These are phyloP conservation scores for Aspergillus pseudoglaucus DNA, from an alignment of 2,329 filamentous ascomycete genomes.

Conservation along the genomic window DNA sequence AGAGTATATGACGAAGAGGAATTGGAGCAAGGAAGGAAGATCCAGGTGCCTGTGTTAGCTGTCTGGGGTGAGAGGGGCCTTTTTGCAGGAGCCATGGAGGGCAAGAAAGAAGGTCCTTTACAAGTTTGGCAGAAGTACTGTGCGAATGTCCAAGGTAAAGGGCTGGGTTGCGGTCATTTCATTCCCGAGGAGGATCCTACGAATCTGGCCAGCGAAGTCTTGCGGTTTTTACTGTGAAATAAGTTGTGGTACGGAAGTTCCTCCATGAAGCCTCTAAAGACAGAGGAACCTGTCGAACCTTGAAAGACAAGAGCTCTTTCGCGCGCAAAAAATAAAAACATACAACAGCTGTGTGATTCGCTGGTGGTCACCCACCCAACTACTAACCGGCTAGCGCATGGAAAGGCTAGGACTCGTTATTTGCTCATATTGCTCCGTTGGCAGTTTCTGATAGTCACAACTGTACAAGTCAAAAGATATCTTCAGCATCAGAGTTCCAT, in stretches of 20 bases:
- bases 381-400: no score
- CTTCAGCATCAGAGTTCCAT: no score
- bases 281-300: no score
- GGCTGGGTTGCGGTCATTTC: not conserved
- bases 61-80: not conserved
- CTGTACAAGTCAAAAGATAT: no score
- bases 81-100: not conserved
- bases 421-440: no score
- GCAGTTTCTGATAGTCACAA: no score
- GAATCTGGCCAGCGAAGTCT: not conserved
- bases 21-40: not conserved
- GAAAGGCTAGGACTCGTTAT: no score
- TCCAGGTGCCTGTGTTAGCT: not conserved
- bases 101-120: not conserved
- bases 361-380: no score
- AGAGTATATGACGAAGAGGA: not conserved
- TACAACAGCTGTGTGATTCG: no score
- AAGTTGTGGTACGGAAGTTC: not conserved
- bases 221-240: not conserved
- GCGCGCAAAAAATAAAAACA: no score
- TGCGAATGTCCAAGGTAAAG: not conserved
- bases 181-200: not conserved
- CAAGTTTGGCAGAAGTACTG: not conserved
- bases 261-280: no score
- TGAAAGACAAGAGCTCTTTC: no score